Base-by-base conservation (phyloP, 2,329 filamentous ascomycete genomes). In the Escovopsis sp. region DNA sequence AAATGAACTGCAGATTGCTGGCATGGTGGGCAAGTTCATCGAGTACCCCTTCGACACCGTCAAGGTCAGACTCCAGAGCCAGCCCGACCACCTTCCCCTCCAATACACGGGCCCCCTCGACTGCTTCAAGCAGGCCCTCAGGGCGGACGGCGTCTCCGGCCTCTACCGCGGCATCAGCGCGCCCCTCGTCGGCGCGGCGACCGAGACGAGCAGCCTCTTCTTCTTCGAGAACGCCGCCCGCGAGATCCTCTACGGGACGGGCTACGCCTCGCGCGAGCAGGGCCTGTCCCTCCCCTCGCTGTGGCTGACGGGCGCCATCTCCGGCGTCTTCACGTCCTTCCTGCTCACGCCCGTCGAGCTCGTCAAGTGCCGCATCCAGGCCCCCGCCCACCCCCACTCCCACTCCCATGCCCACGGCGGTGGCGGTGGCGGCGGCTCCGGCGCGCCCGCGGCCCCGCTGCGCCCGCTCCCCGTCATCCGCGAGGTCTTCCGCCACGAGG, bases 41-140 rank as follows among this genome's bases (percentile, higher is more conserved):
- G 91, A 98, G 61, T 98, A 95, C 60, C 91, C 91, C 23, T 98
- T 98, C 64, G 91, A 98, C 64, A 98, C 91, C 0, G 81, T 98
- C 61, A 98, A 98, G 66, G 91, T 98, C 46, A 84, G 91, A 35
- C 75, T 98, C 10, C 91, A 98, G 61, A 91, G 89, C n/a, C 89
- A 96, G 61, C 85, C 87, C 32, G 82, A 89, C 60, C 77, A 82
- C 53, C 70, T 86, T 3, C 87, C 86, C 12, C 74, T 88, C 18
- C 80, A 75, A 46, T 96, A 95, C 62, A 77, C 67, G 6, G 91
- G 91, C 0, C 89, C 91, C 0, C 55, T 95, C 49, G 91, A 98
- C 65, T 96, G 91, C 65, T 94, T 98, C 64, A 75, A 78, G 53
- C 83, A 96, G 66, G 87, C 86, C 8, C 69, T 94, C 50, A 75